phyloP scores from a whole-genome alignment of 164 flowering plant species.

The Annona squamosa region DNA sequence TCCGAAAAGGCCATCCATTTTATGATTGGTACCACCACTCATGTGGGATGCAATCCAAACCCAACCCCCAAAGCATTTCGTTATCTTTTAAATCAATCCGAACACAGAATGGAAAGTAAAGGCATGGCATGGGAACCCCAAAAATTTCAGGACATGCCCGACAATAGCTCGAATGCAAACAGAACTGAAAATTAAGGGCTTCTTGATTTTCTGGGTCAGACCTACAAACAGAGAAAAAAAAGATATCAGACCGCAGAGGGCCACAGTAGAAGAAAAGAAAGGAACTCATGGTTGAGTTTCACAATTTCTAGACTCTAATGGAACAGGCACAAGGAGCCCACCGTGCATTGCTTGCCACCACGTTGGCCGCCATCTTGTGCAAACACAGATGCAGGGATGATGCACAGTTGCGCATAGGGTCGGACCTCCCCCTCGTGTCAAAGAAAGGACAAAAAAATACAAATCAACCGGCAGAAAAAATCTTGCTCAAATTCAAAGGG shows the following conservation, averaged over 20 bases:
- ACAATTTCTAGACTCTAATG: not conserved
- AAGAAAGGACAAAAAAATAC: constrained; percentile 6
- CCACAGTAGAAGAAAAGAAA: not conserved
- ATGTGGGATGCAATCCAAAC: too few relatives aligned
- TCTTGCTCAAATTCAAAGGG: constrained; percentile 1
- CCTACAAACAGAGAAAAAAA: not conserved
- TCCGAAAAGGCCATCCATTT: too few relatives aligned
- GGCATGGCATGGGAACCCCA: not conserved
- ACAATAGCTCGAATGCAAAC: not conserved
- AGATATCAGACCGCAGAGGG: not conserved
- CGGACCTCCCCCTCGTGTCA: constrained; percentile 17
- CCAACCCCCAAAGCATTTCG: too few relatives aligned
- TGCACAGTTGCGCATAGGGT: constrained; percentile 17
- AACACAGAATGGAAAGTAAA: not conserved
- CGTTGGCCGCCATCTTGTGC: not conserved
- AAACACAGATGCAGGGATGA: constrained; percentile 4
- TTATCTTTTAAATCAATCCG: too few relatives aligned
- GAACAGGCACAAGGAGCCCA: constrained; percentile 1
- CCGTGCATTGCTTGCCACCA: constrained; percentile 3
- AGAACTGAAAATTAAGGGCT: not conserved
- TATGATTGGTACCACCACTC: too few relatives aligned
- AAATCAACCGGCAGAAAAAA: constrained; percentile 13
- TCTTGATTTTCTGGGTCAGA: not conserved
- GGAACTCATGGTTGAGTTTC: not conserved
- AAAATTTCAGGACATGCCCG: not conserved